These are phyloP conservation scores for Penicillium longicatenatum DNA, from an alignment of 495 filamentous ascomycete genomes.

Conservation along the genomic window DNA sequence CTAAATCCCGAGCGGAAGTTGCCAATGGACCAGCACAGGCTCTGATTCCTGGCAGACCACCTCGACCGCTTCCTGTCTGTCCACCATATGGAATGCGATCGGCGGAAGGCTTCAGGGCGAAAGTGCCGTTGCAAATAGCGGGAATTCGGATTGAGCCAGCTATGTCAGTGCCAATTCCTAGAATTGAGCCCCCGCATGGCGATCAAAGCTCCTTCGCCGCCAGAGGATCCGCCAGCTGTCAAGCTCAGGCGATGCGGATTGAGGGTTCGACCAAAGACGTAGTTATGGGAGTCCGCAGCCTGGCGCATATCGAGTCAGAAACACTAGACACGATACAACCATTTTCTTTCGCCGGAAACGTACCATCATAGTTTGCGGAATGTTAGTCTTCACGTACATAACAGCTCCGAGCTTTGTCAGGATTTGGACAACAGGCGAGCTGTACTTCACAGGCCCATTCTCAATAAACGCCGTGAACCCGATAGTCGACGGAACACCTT, in stretches of 20 bases:
- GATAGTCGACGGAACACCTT: slow-evolving; percentile 22
- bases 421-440: slow-evolving; percentile 25
- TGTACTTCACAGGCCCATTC: slow-evolving; percentile 18
- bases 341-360: background rate
- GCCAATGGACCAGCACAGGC: slow-evolving; percentile 53
- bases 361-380: slow-evolving; percentile 44
- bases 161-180: slow-evolving; percentile 61
- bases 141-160: slow-evolving; percentile 58
- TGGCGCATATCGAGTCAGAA: background rate
- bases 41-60: slow-evolving; percentile 13
- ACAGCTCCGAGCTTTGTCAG: slow-evolving; percentile 44
- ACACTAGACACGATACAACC: too few relatives aligned
- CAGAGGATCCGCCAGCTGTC: slow-evolving; percentile 54
- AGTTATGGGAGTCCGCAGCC: slow-evolving; percentile 23
- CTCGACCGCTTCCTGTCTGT: slow-evolving; percentile 37
- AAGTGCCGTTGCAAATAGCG: slow-evolving; percentile 43
- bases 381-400: slow-evolving; percentile 62
- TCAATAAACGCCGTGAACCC: slow-evolving; percentile 25
- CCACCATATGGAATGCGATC: slow-evolving; percentile 33
- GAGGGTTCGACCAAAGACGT: slow-evolving; percentile 56
- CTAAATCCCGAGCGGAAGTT: slow-evolving; percentile 55
- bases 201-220: slow-evolving; percentile 62
- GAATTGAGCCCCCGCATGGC: slow-evolving; percentile 54
- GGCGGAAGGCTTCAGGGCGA: slow-evolving; percentile 34
- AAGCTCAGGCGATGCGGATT: slow-evolving; percentile 55